These are phyloP conservation scores for Solanum sparsipilum DNA, from an alignment of 257 asterid species.

Conservation along the genomic window DNA sequence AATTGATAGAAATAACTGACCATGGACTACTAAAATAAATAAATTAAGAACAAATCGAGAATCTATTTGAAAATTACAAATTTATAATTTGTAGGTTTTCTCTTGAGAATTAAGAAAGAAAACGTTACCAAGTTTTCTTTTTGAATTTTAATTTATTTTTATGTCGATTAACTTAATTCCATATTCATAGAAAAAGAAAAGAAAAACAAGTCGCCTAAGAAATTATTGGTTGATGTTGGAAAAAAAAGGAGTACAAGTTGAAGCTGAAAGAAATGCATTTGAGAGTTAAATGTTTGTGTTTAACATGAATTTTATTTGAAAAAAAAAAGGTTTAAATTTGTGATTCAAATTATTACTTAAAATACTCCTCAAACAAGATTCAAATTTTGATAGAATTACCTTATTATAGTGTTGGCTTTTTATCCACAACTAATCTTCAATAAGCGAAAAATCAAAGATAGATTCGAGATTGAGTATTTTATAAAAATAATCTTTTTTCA, in stretches of 20 bases:
- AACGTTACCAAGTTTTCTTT: background rate
- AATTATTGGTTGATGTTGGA: background rate
- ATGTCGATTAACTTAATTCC: background rate
- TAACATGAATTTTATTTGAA: background rate
- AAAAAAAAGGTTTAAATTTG: background rate
- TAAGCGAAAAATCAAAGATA: too few species aligned
- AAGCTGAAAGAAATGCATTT: background rate
- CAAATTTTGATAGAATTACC: background rate
- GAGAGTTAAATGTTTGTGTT: background rate
- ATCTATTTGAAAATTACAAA: background rate
- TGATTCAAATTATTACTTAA: background rate
- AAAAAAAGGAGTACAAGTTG: background rate
- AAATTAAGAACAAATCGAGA: background rate
- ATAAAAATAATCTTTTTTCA: too few species aligned
- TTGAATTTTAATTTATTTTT: too few species aligned
- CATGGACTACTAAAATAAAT: background rate
- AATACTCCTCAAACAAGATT: background rate
- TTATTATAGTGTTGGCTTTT: background rate
- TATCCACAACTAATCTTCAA: background rate
- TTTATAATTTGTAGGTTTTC: background rate
- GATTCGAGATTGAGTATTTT: too few species aligned
- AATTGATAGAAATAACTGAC: background rate
- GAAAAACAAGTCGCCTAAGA: too few species aligned
- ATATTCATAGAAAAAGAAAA: background rate
- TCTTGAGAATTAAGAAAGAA: background rate